phyloP scores from a whole-genome alignment of 1,139 yeast species.

The Geotrichum phurueaensis region DNA sequence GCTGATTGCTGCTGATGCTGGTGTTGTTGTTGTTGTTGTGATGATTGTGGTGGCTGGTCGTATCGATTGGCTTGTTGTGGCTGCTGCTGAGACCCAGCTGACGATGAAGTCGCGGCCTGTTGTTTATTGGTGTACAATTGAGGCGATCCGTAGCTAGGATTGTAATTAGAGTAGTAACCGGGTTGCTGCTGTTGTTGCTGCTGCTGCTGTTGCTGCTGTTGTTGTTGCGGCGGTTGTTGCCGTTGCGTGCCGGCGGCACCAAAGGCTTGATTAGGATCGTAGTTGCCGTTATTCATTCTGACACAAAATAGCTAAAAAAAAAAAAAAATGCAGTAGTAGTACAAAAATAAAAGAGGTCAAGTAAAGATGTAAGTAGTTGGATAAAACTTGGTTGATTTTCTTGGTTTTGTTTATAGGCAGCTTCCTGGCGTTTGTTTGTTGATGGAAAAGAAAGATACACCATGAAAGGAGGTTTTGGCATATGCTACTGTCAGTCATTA shows the following conservation, averaged over 20 bases:
- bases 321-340: not conserved
- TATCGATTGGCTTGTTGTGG: not conserved
- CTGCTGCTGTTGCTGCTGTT: not conserved
- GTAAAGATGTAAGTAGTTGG: not conserved
- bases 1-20: slow-evolving; percentile 6
- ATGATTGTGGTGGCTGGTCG: slow-evolving; percentile 1
- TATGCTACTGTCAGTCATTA: not conserved
- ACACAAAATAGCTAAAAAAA: not conserved
- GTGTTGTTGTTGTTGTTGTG: slow-evolving; percentile 1
- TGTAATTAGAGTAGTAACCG: not conserved
- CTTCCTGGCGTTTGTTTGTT: not conserved
- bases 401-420: too few species aligned
- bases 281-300: not conserved
- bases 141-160: not conserved
- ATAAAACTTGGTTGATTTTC: too few species aligned
- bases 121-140: not conserved
- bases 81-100: not conserved
- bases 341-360: not conserved
- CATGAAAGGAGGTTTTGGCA: not conserved
- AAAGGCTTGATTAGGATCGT: not conserved
- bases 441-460: not conserved
- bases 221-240: slow-evolving; percentile 1
- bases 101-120: not conserved
- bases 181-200: slow-evolving; percentile 3
- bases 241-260: not conserved